A percentile compares a stretch with the other conserved stretches of the same genome.
Conservation (phyloP, 106 monocot species). For the Acanthochlamys bracteata region DNA sequence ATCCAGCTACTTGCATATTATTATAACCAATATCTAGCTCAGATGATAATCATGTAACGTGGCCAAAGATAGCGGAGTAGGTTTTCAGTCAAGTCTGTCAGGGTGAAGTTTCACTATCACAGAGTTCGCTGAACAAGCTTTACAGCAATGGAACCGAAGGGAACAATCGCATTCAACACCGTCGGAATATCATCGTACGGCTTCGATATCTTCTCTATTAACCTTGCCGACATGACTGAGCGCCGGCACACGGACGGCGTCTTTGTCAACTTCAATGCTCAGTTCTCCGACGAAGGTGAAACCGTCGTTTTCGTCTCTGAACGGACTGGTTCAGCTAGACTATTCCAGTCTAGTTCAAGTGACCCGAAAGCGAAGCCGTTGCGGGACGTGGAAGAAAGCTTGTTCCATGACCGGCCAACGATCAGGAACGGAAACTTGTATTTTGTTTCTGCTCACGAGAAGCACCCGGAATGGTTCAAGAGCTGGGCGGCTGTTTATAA, state of each 20-base stretch:
- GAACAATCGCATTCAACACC: slow-evolving; percentile 46
- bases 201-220: slow-evolving; percentile 59
- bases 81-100: too few species aligned
- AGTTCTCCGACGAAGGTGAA: slow-evolving; percentile 46
- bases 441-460: slow-evolving; percentile 71
- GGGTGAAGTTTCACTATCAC: too few species aligned
- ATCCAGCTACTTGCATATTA: too few species aligned
- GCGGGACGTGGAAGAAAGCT: slow-evolving; percentile 25
- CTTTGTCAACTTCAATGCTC: slow-evolving; percentile 75
- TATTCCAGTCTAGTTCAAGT: slow-evolving; percentile 19
- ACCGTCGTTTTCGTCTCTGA: slow-evolving; percentile 58
- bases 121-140: too few species aligned
- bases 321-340: slow-evolving; percentile 37
- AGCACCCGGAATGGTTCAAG: slow-evolving; percentile 32
- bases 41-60: too few species aligned
- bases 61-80: too few species aligned
- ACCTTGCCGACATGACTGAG: slow-evolving; percentile 21
- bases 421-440: slow-evolving; percentile 23
- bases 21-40: too few species aligned
- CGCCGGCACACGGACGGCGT: slow-evolving; percentile 68
- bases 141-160: slow-evolving; percentile 26
- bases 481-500: slow-evolving; percentile 77
- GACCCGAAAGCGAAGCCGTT: slow-evolving; percentile 23
- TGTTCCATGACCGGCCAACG: slow-evolving; percentile 69
- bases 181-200: slow-evolving; percentile 44